Conservation (phyloP, 306 rosid genomes). For the Vicia faba region DNA sequence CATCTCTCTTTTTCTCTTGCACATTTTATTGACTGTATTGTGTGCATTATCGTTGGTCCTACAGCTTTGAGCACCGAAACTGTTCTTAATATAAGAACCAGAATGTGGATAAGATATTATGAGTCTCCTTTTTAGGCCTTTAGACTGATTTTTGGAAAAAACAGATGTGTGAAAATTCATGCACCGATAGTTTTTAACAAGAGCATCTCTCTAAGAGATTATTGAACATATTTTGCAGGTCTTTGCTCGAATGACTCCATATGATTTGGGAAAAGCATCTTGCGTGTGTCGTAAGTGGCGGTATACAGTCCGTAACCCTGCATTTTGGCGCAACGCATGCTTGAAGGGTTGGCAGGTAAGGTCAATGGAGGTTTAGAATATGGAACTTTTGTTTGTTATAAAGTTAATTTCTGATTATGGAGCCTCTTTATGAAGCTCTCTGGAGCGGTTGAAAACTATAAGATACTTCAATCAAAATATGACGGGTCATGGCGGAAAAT, state of each 20-base stretch:
- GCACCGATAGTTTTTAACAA: not conserved
- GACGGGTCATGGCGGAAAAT: conserved; percentile 91
- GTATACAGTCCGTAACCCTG: conserved; percentile 88
- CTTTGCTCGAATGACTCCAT: conserved; percentile 80
- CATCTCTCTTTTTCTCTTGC: too few relatives aligned
- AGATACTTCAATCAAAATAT: conserved; percentile 72
- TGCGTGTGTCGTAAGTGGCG: conserved; percentile 97
- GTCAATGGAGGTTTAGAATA: conserved; percentile 30
- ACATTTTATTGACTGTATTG: too few relatives aligned
- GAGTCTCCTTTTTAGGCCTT: too few relatives aligned
- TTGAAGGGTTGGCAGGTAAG: conserved; percentile 99
- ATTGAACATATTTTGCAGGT: conserved; percentile 49
- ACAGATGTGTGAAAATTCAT: conserved; percentile 31
- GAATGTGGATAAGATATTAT: too few relatives aligned
- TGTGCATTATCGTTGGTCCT: too few relatives aligned
- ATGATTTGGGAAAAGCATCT: conserved; percentile 81
- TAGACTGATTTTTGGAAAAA: too few relatives aligned
- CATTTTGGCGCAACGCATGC: conserved; percentile 91
- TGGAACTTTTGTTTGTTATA: conserved; percentile 27
- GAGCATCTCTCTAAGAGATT: conserved; percentile 16
- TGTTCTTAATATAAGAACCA: too few relatives aligned
- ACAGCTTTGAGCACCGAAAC: too few relatives aligned
- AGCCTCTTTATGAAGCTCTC: conserved; percentile 54
- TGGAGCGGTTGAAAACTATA: conserved; percentile 78
- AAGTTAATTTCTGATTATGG: conserved; percentile 36